Percentiles rank a stretch among this genome's conserved stretches.
These are phyloP conservation scores for Globisporangium paddicum DNA, from an alignment of 352 stramenopile genomes.

Conservation along the genomic window DNA sequence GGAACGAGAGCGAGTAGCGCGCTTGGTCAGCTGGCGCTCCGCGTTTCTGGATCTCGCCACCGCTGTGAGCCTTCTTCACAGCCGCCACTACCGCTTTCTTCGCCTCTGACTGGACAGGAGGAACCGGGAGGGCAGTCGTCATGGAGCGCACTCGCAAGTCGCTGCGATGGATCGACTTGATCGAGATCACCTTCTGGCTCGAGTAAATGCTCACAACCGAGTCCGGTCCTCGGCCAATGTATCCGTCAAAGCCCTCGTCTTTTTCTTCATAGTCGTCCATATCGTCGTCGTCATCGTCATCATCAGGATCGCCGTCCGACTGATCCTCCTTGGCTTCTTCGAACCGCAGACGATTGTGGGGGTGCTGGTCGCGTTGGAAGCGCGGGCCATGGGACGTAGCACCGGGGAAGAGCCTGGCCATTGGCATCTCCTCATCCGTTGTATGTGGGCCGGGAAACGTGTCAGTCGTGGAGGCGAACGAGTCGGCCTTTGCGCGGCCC, in stretches of 20 bases:
- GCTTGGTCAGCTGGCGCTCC: background rate
- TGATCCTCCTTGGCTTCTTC: background rate
- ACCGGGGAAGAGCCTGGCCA: slow-evolving; percentile 13
- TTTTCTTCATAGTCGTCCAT: slow-evolving; percentile 12
- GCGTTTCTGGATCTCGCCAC: slow-evolving; percentile 1
- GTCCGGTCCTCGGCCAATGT: slow-evolving; percentile 16
- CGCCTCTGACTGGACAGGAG: background rate
- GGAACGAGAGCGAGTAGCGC: slow-evolving; percentile 32
- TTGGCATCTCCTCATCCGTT: slow-evolving; percentile 19
- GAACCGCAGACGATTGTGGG: background rate
- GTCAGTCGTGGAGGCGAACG: slow-evolving; percentile 25
- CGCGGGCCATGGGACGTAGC: background rate
- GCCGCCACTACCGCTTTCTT: background rate
- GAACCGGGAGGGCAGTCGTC: background rate
- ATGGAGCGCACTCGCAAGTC: slow-evolving; percentile 13
- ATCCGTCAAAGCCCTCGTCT: slow-evolving; percentile 24
- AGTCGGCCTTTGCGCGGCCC: slow-evolving; percentile 26
- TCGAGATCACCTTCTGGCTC: slow-evolving; percentile 56
- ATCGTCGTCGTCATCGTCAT: slow-evolving; percentile 3
- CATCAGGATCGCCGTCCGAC: background rate
- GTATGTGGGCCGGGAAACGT: slow-evolving; percentile 20
- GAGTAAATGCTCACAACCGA: slow-evolving; percentile 12
- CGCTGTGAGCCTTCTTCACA: background rate
- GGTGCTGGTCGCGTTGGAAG: background rate
- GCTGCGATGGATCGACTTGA: slow-evolving; percentile 35